Conservation (phyloP, 2,329 filamentous ascomycete genomes). For the Colletotrichum euphorbiae region DNA sequence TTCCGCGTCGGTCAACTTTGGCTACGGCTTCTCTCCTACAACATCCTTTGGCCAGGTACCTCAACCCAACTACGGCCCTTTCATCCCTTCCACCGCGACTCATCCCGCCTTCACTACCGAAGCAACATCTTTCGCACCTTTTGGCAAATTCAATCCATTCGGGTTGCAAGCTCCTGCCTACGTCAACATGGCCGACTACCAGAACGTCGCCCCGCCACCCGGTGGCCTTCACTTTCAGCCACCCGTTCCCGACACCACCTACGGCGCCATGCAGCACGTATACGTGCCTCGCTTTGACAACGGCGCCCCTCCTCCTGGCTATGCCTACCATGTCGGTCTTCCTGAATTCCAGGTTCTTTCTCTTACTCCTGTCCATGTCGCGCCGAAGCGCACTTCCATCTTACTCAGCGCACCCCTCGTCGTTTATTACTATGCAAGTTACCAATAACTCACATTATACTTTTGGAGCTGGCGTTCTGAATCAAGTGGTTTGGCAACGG, state of each 20-base stretch:
- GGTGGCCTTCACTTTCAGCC: constrained; percentile 67
- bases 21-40: constrained; percentile 10
- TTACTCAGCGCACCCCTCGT: constrained; percentile 23
- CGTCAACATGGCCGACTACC: constrained; percentile 54
- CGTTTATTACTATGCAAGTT: constrained; percentile 56
- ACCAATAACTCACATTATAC: background rate
- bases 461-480: background rate
- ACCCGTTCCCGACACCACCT: constrained; percentile 67
- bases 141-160: constrained; percentile 32
- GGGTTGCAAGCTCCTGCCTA: constrained; percentile 39
- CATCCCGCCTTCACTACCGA: constrained; percentile 26
- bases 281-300: constrained; percentile 67
- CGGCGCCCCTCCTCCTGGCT: constrained; percentile 41
- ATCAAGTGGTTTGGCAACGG: constrained; percentile 15
- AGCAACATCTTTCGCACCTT: constrained; percentile 30
- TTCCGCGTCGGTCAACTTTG: constrained; percentile 32
- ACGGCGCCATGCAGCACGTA: constrained; percentile 65
- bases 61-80: constrained; percentile 38
- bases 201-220: constrained; percentile 55
- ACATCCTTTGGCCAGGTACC: constrained; percentile 18
- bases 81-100: constrained; percentile 36
- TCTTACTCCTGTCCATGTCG: constrained; percentile 22
- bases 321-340: constrained; percentile 49
- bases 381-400: constrained; percentile 14
- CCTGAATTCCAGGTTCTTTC: constrained; percentile 47